phyloP scores from a whole-genome alignment of 1,284 basidiomycete genomes.

The Mycena citricolor region DNA sequence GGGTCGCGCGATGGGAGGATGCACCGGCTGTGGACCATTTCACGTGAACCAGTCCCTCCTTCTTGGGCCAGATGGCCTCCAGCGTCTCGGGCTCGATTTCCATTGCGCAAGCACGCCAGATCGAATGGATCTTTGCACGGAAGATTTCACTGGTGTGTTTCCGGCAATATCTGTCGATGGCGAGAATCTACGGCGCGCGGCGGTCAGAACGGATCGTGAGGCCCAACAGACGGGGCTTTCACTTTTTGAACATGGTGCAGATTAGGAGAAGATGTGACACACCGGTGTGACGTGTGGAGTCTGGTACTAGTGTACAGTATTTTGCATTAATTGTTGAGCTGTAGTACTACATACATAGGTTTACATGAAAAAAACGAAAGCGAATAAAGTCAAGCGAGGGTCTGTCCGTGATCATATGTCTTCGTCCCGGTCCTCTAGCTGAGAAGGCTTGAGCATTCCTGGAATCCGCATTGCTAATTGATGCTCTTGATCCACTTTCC shows the following conservation, averaged over 20 bases:
- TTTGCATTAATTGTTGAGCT: constrained; percentile 20
- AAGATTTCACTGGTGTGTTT: constrained; percentile 94
- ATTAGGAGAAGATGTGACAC: constrained; percentile 14
- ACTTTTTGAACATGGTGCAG: constrained; percentile 63
- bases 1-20: neutral
- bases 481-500: constrained; percentile 74
- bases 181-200: constrained; percentile 73
- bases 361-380: constrained; percentile 27
- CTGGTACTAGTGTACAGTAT: constrained; percentile 11
- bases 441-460: constrained; percentile 97
- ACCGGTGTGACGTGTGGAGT: constrained; percentile 3
- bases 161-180: constrained; percentile 87
- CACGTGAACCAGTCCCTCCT: constrained; percentile 88
- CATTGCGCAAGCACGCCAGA: constrained; percentile 81
- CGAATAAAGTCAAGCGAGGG: constrained; percentile 17
- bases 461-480: constrained; percentile 92
- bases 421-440: constrained; percentile 90
- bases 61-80: constrained; percentile 98
- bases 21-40: constrained; percentile 77
- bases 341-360: constrained; percentile 20
- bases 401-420: constrained; percentile 55
- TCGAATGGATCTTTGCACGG: constrained; percentile 89
- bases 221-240: too few species aligned
- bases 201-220: too few species aligned
- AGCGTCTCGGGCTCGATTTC: constrained; percentile 77